phyloP scores from a whole-genome alignment of 306 rosid genomes.

The Luffa aegyptiaca region DNA sequence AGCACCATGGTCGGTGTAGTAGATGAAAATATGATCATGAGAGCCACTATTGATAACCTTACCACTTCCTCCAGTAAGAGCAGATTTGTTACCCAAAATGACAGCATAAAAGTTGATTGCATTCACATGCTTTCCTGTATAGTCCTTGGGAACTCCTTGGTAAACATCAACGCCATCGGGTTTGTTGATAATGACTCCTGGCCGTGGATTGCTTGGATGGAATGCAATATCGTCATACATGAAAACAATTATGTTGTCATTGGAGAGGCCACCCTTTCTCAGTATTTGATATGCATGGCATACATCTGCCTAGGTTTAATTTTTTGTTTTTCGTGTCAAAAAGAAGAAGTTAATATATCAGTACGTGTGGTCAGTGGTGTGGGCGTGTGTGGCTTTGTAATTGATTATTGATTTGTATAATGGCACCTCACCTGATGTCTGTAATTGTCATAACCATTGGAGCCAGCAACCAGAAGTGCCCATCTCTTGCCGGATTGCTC shows the following conservation, averaged over 20 bases:
- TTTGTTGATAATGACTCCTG: slow-evolving; percentile 40
- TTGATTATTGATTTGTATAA: too few species aligned
- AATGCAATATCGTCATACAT: slow-evolving; percentile 50
- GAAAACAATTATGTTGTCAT: slow-evolving; percentile 44
- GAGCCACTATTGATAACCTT: slow-evolving; percentile 53
- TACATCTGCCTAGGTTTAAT: slow-evolving; percentile 31
- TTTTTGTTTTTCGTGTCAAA: background rate
- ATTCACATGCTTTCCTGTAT: slow-evolving; percentile 21
- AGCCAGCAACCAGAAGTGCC: slow-evolving; percentile 46
- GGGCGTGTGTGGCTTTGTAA: background rate
- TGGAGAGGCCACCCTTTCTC: slow-evolving; percentile 34
- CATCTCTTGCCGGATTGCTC: slow-evolving; percentile 29
- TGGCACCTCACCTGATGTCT: slow-evolving; percentile 33
- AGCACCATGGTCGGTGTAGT: slow-evolving; percentile 46
- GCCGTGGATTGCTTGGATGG: slow-evolving; percentile 23
- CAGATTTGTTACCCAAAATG: slow-evolving; percentile 42
- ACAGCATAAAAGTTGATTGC: slow-evolving; percentile 34
- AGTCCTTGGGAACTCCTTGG: slow-evolving; percentile 55
- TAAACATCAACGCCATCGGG: slow-evolving; percentile 34
- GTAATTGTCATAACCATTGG: slow-evolving; percentile 23
- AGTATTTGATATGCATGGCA: slow-evolving; percentile 50
- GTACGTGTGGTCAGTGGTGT: background rate
- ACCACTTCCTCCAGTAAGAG: slow-evolving; percentile 52
- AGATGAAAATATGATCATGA: slow-evolving; percentile 49
- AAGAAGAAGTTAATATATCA: background rate